phyloP scores from a whole-genome alignment of 208 protist species.

The Crithidia sp. region DNA sequence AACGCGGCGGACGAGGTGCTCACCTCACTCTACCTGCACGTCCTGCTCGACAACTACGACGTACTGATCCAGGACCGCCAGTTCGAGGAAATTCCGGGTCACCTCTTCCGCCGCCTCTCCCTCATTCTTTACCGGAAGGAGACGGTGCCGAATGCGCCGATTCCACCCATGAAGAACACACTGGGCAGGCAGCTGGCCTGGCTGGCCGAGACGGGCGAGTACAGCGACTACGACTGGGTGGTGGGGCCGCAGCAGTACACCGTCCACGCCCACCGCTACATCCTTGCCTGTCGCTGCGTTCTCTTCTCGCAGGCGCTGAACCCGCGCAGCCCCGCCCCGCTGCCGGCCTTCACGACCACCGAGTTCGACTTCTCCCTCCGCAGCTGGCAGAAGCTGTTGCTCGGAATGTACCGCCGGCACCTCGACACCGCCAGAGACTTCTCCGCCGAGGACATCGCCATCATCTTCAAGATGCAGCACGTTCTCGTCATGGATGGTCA shows the following conservation, averaged over 20 bases:
- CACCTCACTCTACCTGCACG: constrained; percentile 80
- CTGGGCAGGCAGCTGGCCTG: constrained; percentile 81
- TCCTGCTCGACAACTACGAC: constrained; percentile 88
- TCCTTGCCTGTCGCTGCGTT: constrained; percentile 85
- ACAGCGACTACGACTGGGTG: constrained; percentile 83
- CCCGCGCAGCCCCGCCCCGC: constrained; percentile 40
- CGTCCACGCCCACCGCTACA: constrained; percentile 79
- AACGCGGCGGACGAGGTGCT: constrained; percentile 88
- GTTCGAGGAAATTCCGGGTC: constrained; percentile 90
- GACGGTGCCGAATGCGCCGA: constrained; percentile 61
- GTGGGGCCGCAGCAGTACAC: constrained; percentile 75
- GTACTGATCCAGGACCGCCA: constrained; percentile 82
- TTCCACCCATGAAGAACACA: constrained; percentile 74
- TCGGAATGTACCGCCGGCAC: constrained; percentile 79
- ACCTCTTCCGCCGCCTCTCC: constrained; percentile 89
- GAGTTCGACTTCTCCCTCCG: constrained; percentile 89
- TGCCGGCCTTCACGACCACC: constrained; percentile 53
- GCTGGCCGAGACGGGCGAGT: constrained; percentile 85
- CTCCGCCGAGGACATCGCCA: constrained; percentile 83
- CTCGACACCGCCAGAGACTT: constrained; percentile 72
- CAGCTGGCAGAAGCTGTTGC: constrained; percentile 82
- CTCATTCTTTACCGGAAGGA: constrained; percentile 80
- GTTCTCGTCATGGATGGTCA: constrained; percentile 86
- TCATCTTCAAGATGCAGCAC: constrained; percentile 85
- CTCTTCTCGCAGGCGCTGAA: constrained; percentile 79